Evolutionary conservation across 164 flowering plant genomes (phyloP).

Genomic region (Santalum album): DNA sequence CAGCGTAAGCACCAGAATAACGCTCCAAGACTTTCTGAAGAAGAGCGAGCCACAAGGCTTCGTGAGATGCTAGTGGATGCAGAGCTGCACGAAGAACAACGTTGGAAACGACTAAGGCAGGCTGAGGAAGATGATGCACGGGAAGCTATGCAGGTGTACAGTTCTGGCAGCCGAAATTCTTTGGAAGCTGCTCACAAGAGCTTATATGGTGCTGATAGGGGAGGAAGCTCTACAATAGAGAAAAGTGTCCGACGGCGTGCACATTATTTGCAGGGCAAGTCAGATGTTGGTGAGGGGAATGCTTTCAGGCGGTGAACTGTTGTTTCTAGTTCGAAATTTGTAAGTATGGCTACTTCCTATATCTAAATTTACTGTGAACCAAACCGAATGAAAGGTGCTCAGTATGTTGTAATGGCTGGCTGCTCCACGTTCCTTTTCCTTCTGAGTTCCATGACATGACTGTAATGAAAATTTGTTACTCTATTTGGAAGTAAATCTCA

Average conservation of each 20-base stretch:
- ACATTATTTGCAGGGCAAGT: slow-evolving; percentile 54
- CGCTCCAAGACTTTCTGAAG: slow-evolving; percentile 68
- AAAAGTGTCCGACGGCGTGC: slow-evolving; percentile 84
- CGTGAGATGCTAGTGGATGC: slow-evolving; percentile 87
- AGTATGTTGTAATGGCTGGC: no score
- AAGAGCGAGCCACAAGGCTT: slow-evolving; percentile 82
- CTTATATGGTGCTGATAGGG: slow-evolving; percentile 78
- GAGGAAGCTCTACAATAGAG: slow-evolving; percentile 85
- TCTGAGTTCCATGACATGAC: no score
- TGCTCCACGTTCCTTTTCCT: no score
- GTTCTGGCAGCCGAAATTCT: slow-evolving; percentile 38
- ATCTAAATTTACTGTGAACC: no score
- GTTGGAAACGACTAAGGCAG: slow-evolving; percentile 81
- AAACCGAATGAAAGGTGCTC: no score
- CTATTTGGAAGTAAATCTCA: no score
- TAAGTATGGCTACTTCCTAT: no score
- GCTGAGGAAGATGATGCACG: slow-evolving; percentile 74
- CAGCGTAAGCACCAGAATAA: slow-evolving; percentile 23
- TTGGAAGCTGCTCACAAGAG: slow-evolving; percentile 68
- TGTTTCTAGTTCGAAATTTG: background rate
- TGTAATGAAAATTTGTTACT: no score
- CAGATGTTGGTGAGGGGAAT: slow-evolving; percentile 46
- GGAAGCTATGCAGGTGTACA: slow-evolving; percentile 32
- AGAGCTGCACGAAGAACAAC: slow-evolving; percentile 76
- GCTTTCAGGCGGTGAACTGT: slow-evolving; percentile 67